Evolutionary conservation across 2,329 filamentous ascomycete species (phyloP).

Genomic region (Botrytis fabae): DNA sequence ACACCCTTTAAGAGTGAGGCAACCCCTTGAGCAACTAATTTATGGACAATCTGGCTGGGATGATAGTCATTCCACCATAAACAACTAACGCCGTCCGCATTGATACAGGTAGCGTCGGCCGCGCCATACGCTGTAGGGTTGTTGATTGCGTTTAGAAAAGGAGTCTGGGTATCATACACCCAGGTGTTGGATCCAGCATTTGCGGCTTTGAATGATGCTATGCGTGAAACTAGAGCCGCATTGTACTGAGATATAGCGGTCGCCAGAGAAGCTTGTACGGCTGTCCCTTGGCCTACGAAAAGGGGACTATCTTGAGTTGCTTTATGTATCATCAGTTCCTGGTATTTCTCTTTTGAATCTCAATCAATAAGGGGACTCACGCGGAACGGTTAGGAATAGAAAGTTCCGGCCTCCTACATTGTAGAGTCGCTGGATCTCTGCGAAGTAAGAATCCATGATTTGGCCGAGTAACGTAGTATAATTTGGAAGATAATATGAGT

Average conservation of each 20-base stretch:
- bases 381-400: constrained; percentile 7
- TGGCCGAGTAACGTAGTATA: not conserved
- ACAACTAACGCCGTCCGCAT: not conserved
- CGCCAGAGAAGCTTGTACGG: not conserved
- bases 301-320: constrained; percentile 6
- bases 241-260: constrained; percentile 6
- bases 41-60: not conserved
- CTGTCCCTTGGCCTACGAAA: not conserved
- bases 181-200: not conserved
- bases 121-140: constrained; percentile 1
- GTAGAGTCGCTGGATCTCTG: not conserved
- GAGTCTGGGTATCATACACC: constrained; percentile 5
- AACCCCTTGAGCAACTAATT: not conserved
- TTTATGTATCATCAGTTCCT: not conserved
- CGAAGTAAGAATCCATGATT: constrained; percentile 8
- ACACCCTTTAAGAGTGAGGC: not conserved
- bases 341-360: too few species aligned
- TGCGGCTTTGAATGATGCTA: not conserved
- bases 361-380: not conserved
- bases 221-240: not conserved
- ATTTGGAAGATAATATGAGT: constrained; percentile 2
- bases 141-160: not conserved
- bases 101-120: not conserved
- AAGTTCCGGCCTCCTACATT: not conserved
- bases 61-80: constrained; percentile 12